A percentile compares a stretch with the other conserved stretches of the same genome.
Evolutionary conservation across 345 rosid genomes (phyloP).

Genomic region (Combretum micranthum): DNA sequence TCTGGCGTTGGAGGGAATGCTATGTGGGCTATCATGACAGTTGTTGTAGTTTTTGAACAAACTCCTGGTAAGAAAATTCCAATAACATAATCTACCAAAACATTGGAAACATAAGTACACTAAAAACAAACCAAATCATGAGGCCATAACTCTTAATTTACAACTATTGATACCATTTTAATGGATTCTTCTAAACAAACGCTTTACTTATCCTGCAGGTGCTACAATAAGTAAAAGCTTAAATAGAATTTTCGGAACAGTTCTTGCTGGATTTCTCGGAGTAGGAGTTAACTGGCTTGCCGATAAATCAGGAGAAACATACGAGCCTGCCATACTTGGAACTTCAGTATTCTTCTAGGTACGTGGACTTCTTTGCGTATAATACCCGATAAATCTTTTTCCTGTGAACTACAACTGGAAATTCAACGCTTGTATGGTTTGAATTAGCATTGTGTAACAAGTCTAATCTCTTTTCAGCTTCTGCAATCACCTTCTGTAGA

Average conservation of each 20-base stretch:
- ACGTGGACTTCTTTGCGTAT: not conserved
- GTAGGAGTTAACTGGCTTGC: constrained; percentile 32
- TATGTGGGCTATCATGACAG: constrained; percentile 80
- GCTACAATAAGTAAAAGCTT: constrained; percentile 35
- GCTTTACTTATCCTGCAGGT: constrained; percentile 5
- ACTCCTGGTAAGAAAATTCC: constrained; percentile 23
- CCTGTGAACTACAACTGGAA: too few species aligned
- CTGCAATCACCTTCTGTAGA: too few species aligned
- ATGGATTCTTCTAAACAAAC: not conserved
- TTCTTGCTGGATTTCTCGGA: constrained; percentile 23
- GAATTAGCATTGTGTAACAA: too few species aligned
- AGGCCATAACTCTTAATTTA: not conserved
- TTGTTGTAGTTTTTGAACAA: constrained; percentile 37
- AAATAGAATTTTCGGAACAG: constrained; percentile 31
- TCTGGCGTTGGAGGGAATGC: constrained; percentile 60
- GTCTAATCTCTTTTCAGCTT: too few species aligned
- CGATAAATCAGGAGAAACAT: constrained; percentile 11
- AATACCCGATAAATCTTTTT: too few species aligned
- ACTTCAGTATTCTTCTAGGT: constrained; percentile 22
- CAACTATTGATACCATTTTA: not conserved
- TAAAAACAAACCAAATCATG: not conserved
- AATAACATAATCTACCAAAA: not conserved
- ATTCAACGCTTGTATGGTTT: not conserved
- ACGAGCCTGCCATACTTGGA: constrained; percentile 17
- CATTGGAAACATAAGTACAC: not conserved